Evolutionary conservation across 306 rosid genomes (phyloP), one percentile per base, ranked within the genome.

Genomic region (Rosa chinensis): DNA sequence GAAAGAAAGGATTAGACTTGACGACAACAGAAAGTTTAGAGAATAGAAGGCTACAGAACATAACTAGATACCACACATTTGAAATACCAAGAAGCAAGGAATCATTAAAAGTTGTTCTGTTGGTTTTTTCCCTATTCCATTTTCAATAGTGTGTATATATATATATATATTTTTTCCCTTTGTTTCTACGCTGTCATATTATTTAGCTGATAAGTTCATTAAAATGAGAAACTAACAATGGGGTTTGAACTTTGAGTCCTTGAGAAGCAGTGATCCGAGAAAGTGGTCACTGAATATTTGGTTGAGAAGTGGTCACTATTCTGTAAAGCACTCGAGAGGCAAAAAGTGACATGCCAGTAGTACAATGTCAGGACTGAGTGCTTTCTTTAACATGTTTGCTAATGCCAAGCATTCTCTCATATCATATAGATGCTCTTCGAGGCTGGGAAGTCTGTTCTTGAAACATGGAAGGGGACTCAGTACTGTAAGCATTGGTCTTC

Each of bases 341-440:
- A 53, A 1, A 43, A 72, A 77, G 61, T 63, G 18, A 12, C 43
- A 21, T 32, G 77, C 53, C 70, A 66, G 48, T 66, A 9, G 40
- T 48, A 62, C 9, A 21, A 50, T 70, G 66, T 59, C 58, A 39
- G 37, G 28, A 45, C 23, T 5, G 45, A 42, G 58, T 59, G 45
- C 12, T 70, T 49, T 35, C 40, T 71, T 2, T 47, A 16, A 42
- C 56, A 73, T 74, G 40, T 11, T 10, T 61, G 56, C 44, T 42
- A 58, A 64, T 70, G 56, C 73, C 49, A 59, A 66, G 39, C 35
- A 55, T 18, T 58, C 16, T 23, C 39, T 35, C 58, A 47, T 56
- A 40, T 35, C 58, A 44, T 14, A 43, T 58, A 45, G 80, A 66
- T 73, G 79, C 50, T 78, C 52, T 55, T 72, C 61, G 70, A 77